Percentiles rank a stretch among this genome's conserved stretches.
Conservation (phyloP, 2,329 filamentous ascomycete genomes). For the Exophiala lecanii-corni region DNA sequence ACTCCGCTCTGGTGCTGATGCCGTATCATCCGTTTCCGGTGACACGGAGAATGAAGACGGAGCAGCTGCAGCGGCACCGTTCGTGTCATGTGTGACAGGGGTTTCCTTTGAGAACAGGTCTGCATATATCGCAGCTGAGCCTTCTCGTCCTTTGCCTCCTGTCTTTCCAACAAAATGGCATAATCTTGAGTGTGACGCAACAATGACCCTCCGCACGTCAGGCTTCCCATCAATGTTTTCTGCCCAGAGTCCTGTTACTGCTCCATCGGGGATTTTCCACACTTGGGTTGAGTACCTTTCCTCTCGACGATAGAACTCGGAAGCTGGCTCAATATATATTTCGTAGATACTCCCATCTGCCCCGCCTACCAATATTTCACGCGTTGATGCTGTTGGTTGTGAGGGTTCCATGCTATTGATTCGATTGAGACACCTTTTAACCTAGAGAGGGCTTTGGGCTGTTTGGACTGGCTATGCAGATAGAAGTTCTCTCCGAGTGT, state of each 20-base stretch:
- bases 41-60: constrained; percentile 69
- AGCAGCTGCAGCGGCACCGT: constrained; percentile 54
- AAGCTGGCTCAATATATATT: constrained; percentile 87
- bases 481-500: constrained; percentile 95
- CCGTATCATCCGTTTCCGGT: constrained; percentile 61
- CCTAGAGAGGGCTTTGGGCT: constrained; percentile 74
- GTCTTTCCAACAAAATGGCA: constrained; percentile 77
- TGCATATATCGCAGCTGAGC: constrained; percentile 78
- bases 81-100: constrained; percentile 69
- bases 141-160: constrained; percentile 67
- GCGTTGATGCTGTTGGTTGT: constrained; percentile 83
- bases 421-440: constrained; percentile 85
- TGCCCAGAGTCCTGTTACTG: constrained; percentile 80
- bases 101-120: constrained; percentile 84
- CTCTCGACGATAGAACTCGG: constrained; percentile 91
- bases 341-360: constrained; percentile 96
- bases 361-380: constrained; percentile 87
- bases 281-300: constrained; percentile 86
- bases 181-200: constrained; percentile 72
- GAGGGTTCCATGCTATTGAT: constrained; percentile 93
- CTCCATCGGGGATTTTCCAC: constrained; percentile 75
- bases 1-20: constrained; percentile 48
- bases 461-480: constrained; percentile 88
- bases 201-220: constrained; percentile 71
- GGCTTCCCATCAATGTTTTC: constrained; percentile 65